Evolutionary conservation across 1,284 basidiomycete species (phyloP).

Genomic region (Ceratobasidium sp.): DNA sequence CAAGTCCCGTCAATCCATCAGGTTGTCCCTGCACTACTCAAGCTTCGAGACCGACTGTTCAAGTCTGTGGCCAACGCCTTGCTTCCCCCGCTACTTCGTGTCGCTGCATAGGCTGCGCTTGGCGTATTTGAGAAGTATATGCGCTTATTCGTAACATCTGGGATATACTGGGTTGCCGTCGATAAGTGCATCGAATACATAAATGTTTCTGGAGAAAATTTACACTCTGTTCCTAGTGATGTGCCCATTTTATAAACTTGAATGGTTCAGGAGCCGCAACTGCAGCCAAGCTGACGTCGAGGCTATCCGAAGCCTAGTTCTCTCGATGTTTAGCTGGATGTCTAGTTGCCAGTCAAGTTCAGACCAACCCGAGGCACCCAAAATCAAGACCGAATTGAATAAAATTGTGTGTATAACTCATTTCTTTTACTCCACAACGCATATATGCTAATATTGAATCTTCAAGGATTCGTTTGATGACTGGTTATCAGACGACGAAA

Average conservation of each 20-base stretch:
- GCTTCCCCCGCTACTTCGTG: not conserved
- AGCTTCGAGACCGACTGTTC: conserved; percentile 10
- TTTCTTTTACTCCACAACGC: too few species aligned
- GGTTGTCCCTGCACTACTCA: conserved; percentile 7
- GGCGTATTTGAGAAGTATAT: conserved; percentile 29
- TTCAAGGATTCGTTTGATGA: not conserved
- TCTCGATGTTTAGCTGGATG: conserved; percentile 9
- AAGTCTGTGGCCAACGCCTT: not conserved
- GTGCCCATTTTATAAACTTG: conserved; percentile 13
- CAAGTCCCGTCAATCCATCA: conserved; percentile 20
- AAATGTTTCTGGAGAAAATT: not conserved
- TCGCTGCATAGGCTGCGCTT: conserved; percentile 3
- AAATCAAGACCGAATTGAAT: not conserved
- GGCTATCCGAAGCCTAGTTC: not conserved
- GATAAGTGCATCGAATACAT: not conserved
- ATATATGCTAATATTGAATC: not conserved
- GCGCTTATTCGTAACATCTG: conserved; percentile 12
- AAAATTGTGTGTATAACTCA: too few species aligned
- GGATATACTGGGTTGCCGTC: conserved; percentile 16
- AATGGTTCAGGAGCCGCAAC: not conserved
- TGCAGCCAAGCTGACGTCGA: not conserved
- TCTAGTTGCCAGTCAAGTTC: not conserved
- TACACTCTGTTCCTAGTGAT: not conserved
- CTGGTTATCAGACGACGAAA: not conserved
- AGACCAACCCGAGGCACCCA: not conserved